phyloP scores from a whole-genome alignment of 192 early-diverging fungal species.

The Entophlyctis helioformis region DNA sequence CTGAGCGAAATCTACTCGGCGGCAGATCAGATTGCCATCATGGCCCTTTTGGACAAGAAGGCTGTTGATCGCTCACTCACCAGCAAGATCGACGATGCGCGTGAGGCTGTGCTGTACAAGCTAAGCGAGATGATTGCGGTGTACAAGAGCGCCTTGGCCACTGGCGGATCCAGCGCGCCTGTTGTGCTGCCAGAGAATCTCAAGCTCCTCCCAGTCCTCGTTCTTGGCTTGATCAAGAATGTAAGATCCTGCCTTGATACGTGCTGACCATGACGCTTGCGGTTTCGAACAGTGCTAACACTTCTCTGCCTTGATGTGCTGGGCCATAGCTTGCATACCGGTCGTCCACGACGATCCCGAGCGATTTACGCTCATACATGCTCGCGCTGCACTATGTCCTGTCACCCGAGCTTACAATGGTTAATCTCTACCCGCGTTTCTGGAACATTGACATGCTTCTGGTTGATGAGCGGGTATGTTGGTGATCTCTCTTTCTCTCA shows the following conservation, averaged over 20 bases:
- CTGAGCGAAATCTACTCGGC: slow-evolving; percentile 69
- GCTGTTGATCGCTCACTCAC: slow-evolving; percentile 79
- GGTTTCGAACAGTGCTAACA: neutral
- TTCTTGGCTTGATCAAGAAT: slow-evolving; percentile 74
- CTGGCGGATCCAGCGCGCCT: slow-evolving; percentile 64
- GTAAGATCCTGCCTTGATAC: no score
- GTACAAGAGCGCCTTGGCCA: slow-evolving; percentile 74
- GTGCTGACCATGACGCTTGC: no score
- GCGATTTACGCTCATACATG: slow-evolving; percentile 68
- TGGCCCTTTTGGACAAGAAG: slow-evolving; percentile 76
- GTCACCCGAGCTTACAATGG: slow-evolving; percentile 62
- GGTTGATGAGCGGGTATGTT: slow-evolving; percentile 50
- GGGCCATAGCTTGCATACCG: slow-evolving; percentile 30
- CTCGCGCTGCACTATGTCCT: slow-evolving; percentile 73
- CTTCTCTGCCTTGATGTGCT: slow-evolving; percentile 4
- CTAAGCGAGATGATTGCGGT: slow-evolving; percentile 76
- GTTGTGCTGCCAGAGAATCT: slow-evolving; percentile 75
- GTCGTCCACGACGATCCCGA: slow-evolving; percentile 41
- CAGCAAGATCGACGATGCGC: slow-evolving; percentile 83
- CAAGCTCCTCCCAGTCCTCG: slow-evolving; percentile 72
- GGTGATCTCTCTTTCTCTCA: no score
- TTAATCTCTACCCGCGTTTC: slow-evolving; percentile 62
- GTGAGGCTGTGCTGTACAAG: slow-evolving; percentile 84
- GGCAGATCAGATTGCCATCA: slow-evolving; percentile 75
- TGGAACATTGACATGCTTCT: slow-evolving; percentile 79